Percentiles rank a stretch among this genome's conserved stretches.
Evolutionary conservation across 306 rosid genomes (phyloP).

Genomic region (Begonia loranthoides): DNA sequence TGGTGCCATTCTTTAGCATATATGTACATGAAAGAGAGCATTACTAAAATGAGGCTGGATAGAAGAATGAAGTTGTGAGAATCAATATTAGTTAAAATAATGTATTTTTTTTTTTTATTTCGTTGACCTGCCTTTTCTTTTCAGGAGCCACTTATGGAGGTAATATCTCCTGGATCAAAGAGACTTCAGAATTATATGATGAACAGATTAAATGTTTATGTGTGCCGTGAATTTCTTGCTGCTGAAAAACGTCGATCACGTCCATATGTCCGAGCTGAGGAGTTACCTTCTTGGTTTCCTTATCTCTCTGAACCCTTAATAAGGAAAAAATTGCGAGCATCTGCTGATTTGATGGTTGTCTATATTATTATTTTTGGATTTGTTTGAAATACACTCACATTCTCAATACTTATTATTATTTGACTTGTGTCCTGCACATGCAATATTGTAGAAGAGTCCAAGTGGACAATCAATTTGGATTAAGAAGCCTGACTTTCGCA

Average conservation of each 20-base stretch:
- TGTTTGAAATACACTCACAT: background rate
- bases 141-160: slow-evolving; percentile 99
- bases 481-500: slow-evolving; percentile 74
- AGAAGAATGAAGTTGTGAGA: too few species aligned
- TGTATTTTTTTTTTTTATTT: background rate
- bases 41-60: too few species aligned
- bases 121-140: slow-evolving; percentile 8
- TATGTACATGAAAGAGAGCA: too few species aligned
- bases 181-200: slow-evolving; percentile 82
- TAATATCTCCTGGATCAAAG: slow-evolving; percentile 87
- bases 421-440: slow-evolving; percentile 22
- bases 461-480: slow-evolving; percentile 66
- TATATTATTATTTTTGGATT: background rate
- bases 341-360: slow-evolving; percentile 36
- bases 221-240: slow-evolving; percentile 80
- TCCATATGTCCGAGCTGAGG: slow-evolving; percentile 56
- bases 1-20: too few species aligned
- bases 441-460: slow-evolving; percentile 49
- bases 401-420: slow-evolving; percentile 3
- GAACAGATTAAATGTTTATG: slow-evolving; percentile 68
- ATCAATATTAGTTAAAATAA: too few species aligned
- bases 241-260: slow-evolving; percentile 54
- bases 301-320: slow-evolving; percentile 64
- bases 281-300: slow-evolving; percentile 65
- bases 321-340: slow-evolving; percentile 71